Evolutionary conservation across 1,284 basidiomycete genomes (phyloP), one percentile per base, ranked within the genome.

Genomic region (Erythrobasidium hasegawianum): DNA sequence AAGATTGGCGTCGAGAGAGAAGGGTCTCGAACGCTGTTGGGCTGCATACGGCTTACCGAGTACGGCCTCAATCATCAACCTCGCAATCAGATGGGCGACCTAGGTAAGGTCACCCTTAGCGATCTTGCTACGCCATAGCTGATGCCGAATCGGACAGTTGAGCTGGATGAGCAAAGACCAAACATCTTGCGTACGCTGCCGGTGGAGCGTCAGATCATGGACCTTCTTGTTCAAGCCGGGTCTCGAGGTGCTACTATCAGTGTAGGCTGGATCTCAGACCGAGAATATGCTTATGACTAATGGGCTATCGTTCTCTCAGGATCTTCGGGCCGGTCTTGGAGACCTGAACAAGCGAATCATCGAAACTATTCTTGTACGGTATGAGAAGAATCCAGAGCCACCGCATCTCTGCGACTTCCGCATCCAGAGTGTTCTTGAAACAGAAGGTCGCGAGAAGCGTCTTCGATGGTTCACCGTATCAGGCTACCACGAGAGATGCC

Each of bases 321-420:
- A 89, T 74, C 78, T 91, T 29, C 84, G 84, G 40, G 69, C 73
- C 22, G 79, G 82, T 18, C 80, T 92, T 20, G 82, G 83, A 70
- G 81, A 85, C 69, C 87, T 89, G 68, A 87, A 90, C 74, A 83
- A 82, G 72, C 85, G 90, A 27, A 89, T 87, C 1, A 80, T 90
- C 57, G 89, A 91, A 73, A 81, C 87, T 13, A 78, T 89, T n/a
- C 80, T 91, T 38, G 80, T 81, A 14, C 84, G 87, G 47, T 83
- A 87, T 45, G 84, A 85, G 69, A 85, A 82, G 71, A 80, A 76
- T 66, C 79, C 80, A 8, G 86, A 86, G 18, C 87, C 87, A 1
- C 64, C 82, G 13, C 87, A 89, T 75, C 81, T 90, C 2, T 79
- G 79, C 53, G 87, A 92, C 76, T 79, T 88, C 49, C 82, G 83